These are phyloP conservation scores for Erigeron canadensis DNA, from an alignment of 129 eudicot species.

Conservation along the genomic window DNA sequence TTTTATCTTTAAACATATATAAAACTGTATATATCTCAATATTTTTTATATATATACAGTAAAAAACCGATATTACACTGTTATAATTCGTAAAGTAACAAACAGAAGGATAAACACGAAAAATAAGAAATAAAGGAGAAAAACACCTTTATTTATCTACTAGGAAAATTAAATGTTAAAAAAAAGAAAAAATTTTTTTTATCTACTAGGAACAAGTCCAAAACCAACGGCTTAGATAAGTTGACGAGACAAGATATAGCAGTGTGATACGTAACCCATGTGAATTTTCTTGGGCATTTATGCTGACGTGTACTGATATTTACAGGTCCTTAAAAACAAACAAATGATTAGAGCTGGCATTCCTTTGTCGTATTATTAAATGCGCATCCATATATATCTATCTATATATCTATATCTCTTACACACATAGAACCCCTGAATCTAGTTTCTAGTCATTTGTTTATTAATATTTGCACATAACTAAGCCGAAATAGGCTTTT, in stretches of 20 bases:
- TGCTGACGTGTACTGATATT: constrained; percentile 30
- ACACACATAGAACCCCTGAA: constrained; percentile 22
- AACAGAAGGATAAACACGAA: too few species aligned
- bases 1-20: too few species aligned
- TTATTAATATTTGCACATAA: too few species aligned
- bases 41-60: too few species aligned
- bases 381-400: neutral
- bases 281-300: constrained; percentile 9
- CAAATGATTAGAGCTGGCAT: constrained; percentile 30
- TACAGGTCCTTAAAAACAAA: constrained; percentile 26
- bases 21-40: too few species aligned
- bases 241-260: constrained; percentile 12
- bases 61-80: too few species aligned
- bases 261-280: constrained; percentile 37
- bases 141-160: too few species aligned
- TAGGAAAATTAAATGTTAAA: too few species aligned
- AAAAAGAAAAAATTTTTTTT: neutral
- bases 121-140: too few species aligned
- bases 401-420: neutral
- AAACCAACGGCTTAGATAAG: constrained; percentile 15
- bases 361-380: constrained; percentile 20
- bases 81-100: too few species aligned
- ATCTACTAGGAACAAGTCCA: constrained; percentile 7
- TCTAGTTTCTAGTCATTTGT: too few species aligned
- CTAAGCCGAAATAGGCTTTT: constrained; percentile 38